Conservation (phyloP, 805 yeast species). For the Metschnikowia borealis region DNA sequence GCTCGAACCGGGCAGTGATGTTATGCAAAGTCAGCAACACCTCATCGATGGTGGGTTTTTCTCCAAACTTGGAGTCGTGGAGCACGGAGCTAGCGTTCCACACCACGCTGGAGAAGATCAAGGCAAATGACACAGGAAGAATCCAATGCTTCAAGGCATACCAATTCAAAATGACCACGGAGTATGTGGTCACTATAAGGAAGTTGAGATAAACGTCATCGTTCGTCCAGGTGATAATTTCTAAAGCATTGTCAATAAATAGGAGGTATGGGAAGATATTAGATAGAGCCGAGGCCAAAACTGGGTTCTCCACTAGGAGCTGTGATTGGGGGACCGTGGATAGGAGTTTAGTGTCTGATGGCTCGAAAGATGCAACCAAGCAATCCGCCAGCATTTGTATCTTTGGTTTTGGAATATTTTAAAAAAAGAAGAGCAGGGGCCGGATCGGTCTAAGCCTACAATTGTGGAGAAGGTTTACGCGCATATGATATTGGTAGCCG, state of each 20-base stretch:
- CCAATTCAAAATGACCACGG: slow-evolving; percentile 43
- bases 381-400: slow-evolving; percentile 13
- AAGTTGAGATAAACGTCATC: slow-evolving; percentile 47
- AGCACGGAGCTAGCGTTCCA: slow-evolving; percentile 45
- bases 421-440: not conserved
- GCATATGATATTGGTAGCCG: slow-evolving; percentile 13
- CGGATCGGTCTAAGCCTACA: not conserved
- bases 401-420: not conserved
- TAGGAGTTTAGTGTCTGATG: slow-evolving; percentile 33
- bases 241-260: slow-evolving; percentile 41
- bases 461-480: slow-evolving; percentile 14
- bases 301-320: slow-evolving; percentile 42
- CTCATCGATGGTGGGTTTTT: slow-evolving; percentile 52
- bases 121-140: slow-evolving; percentile 37
- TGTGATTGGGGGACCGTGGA: slow-evolving; percentile 26
- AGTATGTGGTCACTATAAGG: slow-evolving; percentile 35
- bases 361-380: slow-evolving; percentile 31
- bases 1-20: slow-evolving; percentile 39
- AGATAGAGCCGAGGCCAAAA: slow-evolving; percentile 44
- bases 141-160: slow-evolving; percentile 27
- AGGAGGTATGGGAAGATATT: slow-evolving; percentile 46
- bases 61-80: slow-evolving; percentile 40
- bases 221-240: slow-evolving; percentile 54
- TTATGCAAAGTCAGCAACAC: slow-evolving; percentile 46
- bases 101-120: slow-evolving; percentile 36